phyloP scores from a whole-genome alignment of 495 filamentous ascomycete species.

The Rhypophila decipiens region DNA sequence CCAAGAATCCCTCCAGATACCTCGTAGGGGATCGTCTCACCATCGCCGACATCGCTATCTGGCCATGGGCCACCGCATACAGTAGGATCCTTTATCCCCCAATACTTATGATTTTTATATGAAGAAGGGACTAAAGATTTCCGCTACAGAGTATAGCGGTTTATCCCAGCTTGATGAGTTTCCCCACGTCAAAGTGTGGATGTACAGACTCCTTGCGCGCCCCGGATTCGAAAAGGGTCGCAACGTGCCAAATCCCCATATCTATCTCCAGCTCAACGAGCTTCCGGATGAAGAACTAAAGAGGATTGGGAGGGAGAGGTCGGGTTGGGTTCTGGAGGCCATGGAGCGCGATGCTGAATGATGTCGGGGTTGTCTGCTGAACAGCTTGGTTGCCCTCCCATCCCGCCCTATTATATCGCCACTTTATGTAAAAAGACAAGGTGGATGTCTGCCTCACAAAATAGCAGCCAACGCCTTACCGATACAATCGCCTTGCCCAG shows the following conservation, averaged over 20 bases:
- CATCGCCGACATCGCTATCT: slow-evolving; percentile 2
- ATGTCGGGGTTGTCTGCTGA: too few relatives aligned
- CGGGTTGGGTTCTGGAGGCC: background rate
- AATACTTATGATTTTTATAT: background rate
- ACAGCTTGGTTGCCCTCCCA: too few relatives aligned
- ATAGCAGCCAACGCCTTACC: too few relatives aligned
- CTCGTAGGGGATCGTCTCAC: slow-evolving; percentile 1
- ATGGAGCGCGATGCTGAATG: slow-evolving; percentile 2
- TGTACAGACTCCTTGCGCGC: background rate
- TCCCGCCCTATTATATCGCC: too few relatives aligned
- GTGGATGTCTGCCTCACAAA: too few relatives aligned
- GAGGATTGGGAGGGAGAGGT: background rate
- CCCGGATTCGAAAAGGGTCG: background rate
- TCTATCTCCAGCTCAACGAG: background rate
- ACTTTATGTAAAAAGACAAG: too few relatives aligned
- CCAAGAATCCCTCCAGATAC: background rate
- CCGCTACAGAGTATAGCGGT: background rate
- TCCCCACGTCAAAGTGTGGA: background rate
- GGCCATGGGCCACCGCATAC: background rate
- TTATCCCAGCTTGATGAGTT: background rate
- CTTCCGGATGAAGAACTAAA: slow-evolving; percentile 1
- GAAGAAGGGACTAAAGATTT: too few relatives aligned
- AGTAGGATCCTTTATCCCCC: background rate
- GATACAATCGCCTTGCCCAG: too few relatives aligned
- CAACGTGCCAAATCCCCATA: slow-evolving; percentile 1